Evolutionary conservation across 768 basidiomycete species (phyloP).

Genomic region (Russula lepida): DNA sequence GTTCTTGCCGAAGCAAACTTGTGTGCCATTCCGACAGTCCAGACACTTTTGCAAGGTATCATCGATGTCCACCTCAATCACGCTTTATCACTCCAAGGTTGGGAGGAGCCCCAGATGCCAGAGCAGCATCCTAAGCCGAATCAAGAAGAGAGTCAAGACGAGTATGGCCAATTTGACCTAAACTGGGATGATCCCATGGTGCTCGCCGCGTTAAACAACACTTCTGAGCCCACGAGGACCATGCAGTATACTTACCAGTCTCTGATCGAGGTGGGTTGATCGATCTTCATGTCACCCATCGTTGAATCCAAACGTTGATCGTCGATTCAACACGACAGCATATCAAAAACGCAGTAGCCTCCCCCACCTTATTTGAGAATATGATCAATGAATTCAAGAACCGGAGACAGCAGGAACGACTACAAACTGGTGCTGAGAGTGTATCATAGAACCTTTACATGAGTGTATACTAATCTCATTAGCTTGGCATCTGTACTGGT

Average conservation of each 20-base stretch:
- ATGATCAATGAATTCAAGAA: background rate
- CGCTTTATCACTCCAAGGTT: constrained; percentile 33
- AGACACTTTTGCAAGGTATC: constrained; percentile 28
- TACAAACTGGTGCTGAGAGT: background rate
- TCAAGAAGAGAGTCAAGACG: constrained; percentile 71
- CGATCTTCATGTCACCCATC: background rate
- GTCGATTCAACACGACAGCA: background rate
- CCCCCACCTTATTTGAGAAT: background rate
- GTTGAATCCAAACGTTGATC: background rate
- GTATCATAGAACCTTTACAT: background rate
- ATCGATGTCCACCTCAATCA: constrained; percentile 42
- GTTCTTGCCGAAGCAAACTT: constrained; percentile 6
- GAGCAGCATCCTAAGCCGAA: constrained; percentile 32
- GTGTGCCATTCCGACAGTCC: constrained; percentile 7
- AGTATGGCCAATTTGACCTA: constrained; percentile 52
- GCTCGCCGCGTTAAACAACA: constrained; percentile 32
- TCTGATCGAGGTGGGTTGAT: constrained; percentile 5
- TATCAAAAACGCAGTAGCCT: background rate
- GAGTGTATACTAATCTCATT: background rate
- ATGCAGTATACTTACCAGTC: constrained; percentile 9
- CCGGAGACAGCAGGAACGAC: background rate
- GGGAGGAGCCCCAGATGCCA: too few species aligned
- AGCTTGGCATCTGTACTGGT: background rate
- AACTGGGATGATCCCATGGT: constrained; percentile 56
- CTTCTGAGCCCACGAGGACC: background rate